Evolutionary conservation across 2,329 filamentous ascomycete species (phyloP).

Genomic region (Ophiostoma sp.): DNA sequence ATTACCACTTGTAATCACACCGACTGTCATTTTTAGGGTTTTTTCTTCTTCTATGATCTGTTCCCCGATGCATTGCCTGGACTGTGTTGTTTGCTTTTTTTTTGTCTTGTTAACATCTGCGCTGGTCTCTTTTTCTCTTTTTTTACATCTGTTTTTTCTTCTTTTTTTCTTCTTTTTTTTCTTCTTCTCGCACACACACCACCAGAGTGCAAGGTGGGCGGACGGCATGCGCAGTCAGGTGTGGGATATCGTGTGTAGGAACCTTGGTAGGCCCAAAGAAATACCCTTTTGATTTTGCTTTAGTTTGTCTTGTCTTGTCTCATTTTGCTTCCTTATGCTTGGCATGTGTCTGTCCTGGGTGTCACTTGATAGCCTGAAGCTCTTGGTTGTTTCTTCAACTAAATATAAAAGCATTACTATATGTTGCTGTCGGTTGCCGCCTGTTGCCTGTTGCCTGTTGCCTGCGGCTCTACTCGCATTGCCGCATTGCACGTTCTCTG

Average conservation of each 20-base stretch:
- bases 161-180: neutral
- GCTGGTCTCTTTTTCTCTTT: neutral
- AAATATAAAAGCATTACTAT: no score
- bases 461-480: no score
- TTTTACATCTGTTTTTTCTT: neutral
- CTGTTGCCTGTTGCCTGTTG: no score
- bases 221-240: neutral
- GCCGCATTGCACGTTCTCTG: no score
- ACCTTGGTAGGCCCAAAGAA: slow-evolving; percentile 2
- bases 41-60: neutral
- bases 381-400: no score
- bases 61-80: neutral
- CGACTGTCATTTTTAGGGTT: neutral
- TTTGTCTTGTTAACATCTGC: neutral
- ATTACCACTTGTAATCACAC: neutral
- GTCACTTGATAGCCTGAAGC: no score
- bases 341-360: no score
- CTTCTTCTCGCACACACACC: neutral
- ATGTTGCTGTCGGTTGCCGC: no score
- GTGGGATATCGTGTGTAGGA: neutral
- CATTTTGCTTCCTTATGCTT: neutral
- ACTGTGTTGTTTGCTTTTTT: neutral
- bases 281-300: slow-evolving; percentile 16
- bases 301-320: neutral
- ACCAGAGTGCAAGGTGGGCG: neutral